Conservation (phyloP, 495 filamentous ascomycete genomes). For the Aspergillus campestris region DNA sequence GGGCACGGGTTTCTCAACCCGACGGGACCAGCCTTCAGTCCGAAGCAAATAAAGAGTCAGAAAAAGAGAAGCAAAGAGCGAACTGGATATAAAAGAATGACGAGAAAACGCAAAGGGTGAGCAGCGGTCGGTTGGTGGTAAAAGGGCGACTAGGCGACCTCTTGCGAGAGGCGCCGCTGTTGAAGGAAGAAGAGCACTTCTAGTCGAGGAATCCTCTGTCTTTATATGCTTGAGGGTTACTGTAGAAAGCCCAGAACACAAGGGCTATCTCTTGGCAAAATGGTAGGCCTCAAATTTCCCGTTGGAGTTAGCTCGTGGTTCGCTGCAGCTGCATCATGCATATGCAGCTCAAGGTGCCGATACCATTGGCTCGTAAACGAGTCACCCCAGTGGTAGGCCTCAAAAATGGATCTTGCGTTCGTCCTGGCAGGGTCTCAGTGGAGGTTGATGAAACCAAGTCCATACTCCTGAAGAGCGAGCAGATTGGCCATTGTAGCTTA, state of each 20-base stretch:
- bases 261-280: background rate
- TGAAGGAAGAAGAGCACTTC: background rate
- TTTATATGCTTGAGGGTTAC: too few relatives aligned
- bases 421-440: too few relatives aligned
- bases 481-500: too few relatives aligned
- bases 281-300: background rate
- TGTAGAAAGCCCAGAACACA: background rate
- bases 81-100: background rate
- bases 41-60: background rate
- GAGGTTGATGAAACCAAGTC: too few relatives aligned
- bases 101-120: background rate
- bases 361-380: background rate
- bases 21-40: background rate
- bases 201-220: background rate
- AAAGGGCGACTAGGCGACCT: background rate
- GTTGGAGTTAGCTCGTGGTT: background rate
- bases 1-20: background rate
- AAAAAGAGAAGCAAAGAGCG: background rate
- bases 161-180: background rate
- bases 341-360: background rate
- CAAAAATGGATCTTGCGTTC: background rate
- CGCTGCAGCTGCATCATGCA: background rate
- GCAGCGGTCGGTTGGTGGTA: background rate
- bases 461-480: too few relatives aligned
- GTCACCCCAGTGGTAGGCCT: background rate